Percentiles rank a stretch among this genome's conserved stretches.
phyloP scores from a whole-genome alignment of 495 filamentous ascomycete genomes.

The Aspergillus sparsus region DNA sequence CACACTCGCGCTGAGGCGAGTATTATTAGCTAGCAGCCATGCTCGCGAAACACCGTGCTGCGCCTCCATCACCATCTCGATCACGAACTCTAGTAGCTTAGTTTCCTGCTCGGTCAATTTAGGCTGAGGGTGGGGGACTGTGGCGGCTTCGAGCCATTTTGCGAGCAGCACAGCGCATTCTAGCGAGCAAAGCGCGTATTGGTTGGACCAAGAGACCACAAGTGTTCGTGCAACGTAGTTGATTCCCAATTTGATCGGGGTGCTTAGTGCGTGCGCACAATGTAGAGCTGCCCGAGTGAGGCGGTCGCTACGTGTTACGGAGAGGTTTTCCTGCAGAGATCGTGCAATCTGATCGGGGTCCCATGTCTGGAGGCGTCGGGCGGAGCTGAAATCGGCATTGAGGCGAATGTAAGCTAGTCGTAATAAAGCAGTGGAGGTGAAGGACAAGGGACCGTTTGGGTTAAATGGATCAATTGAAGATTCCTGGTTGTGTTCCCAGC shows the following conservation, averaged over 20 bases:
- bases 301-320: slow-evolving; percentile 56
- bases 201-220: slow-evolving; percentile 69
- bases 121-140: slow-evolving; percentile 35
- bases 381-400: slow-evolving; percentile 65
- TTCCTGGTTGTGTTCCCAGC: slow-evolving; percentile 59
- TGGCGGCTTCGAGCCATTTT: slow-evolving; percentile 53
- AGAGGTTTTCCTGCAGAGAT: slow-evolving; percentile 58
- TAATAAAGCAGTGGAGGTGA: slow-evolving; percentile 66
- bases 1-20: slow-evolving; percentile 62
- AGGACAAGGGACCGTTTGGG: slow-evolving; percentile 61
- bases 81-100: slow-evolving; percentile 60
- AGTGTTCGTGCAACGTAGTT: slow-evolving; percentile 70
- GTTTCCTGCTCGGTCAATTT: slow-evolving; percentile 56
- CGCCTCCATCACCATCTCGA: slow-evolving; percentile 69
- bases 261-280: slow-evolving; percentile 68
- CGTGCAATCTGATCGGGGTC: slow-evolving; percentile 61
- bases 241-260: slow-evolving; percentile 67
- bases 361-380: slow-evolving; percentile 61
- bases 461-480: slow-evolving; percentile 53
- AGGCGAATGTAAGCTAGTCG: slow-evolving; percentile 67
- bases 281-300: slow-evolving; percentile 64
- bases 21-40: slow-evolving; percentile 52
- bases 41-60: slow-evolving; percentile 55
- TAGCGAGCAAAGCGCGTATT: slow-evolving; percentile 67
- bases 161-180: slow-evolving; percentile 69